Base-by-base conservation (phyloP, 192 early-diverging fungal species). In the Phycomyces nitens region DNA sequence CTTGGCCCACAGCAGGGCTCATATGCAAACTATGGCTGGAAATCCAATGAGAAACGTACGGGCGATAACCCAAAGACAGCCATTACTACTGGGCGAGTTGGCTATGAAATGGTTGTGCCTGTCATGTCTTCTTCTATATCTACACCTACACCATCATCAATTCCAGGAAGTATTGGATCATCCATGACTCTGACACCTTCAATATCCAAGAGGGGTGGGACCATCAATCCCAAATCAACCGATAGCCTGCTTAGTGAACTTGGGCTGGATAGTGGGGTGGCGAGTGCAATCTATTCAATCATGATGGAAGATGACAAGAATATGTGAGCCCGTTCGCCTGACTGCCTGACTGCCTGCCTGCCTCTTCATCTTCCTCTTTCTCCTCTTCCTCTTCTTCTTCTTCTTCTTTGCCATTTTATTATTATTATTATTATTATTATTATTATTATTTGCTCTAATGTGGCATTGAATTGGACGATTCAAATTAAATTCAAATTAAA, bases 71-170 rank as follows among this genome's bases (percentile, higher is more conserved):
- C 60, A 52, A 62, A 62, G 63, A 62, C 65, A 14, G 51, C 58
- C 42, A 68, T 73, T 43, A 66, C 60, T 1, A 41, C 61, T n/a
- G 66, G 66, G 6, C 58, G 56, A 22, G 55, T 68, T 3, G 68
- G 60, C 0, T 69, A 57, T 62, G 68, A 69, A 11, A 53, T 67
- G 14, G 71, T 68, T 34, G 56, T 60, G 10, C 71, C 71, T 20
- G 56, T 73, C 39, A 68, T 73, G 65, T 66, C 71, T 22, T 67
- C 71, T 18, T 68, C 65, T 1, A 64, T 73, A 21, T 68, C 65
- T 21, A 62, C 60, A 24, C 71, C 71, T 41, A 70, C 69, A 0
- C 56, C 61, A 11, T 53, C 49, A 3, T 39, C 39, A 41, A 22
- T 29, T 10, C 14, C 39, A 8, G 29, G 34, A 4, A 39, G 49